Base-by-base conservation (phyloP, 345 rosid species). In the Brassica juncea region DNA sequence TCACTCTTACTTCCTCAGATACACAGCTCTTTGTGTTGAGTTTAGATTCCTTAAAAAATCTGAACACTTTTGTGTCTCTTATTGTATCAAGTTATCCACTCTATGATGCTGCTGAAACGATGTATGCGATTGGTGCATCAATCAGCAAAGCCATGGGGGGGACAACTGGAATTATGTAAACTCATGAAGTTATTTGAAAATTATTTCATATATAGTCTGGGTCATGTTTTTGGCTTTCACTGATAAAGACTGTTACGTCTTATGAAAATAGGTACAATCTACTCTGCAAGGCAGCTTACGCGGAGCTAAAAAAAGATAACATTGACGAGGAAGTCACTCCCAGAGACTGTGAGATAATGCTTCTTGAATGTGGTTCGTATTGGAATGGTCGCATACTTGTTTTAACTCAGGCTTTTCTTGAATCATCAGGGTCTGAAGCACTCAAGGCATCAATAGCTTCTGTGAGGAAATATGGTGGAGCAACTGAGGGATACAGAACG, bases 381-480 rank as follows among this genome's bases (percentile, higher is more conserved):
- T 16, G 10, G 8, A 57, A 57, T 47, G 28, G 37, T 42, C 32
- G 35, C 54, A 37, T 8, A 21, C 62, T 44, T 67, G 58, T 54
- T 42, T 52, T 77, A 68, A 68, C 75, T 63, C 12, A 0, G 67
- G 2, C 37, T 62, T 31, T 1, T n/a, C 67, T 63, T n/a, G 42
- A 63, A 63, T 61, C 16, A 11, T 5, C 90, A 94, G 99, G 99
- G 99, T 84, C 87, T 55, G 91, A 87, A 85, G 92, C 95, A 71
- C 87, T 94, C 63, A 89, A 92, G 84, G 88, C 97, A 84, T 81
- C 97, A 68, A 89, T 92, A 69, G 70, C 89, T 73, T 92, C 94
- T 1, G 90, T 94, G 55, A 94, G 97, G 82, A 94, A 87, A 82
- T 94, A 92, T 59, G 95, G 97, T 8, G 97, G 99, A 32, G 99